These are phyloP conservation scores for Botrytis fabae DNA, from an alignment of 2,329 filamentous ascomycete genomes.

Conservation along the genomic window DNA sequence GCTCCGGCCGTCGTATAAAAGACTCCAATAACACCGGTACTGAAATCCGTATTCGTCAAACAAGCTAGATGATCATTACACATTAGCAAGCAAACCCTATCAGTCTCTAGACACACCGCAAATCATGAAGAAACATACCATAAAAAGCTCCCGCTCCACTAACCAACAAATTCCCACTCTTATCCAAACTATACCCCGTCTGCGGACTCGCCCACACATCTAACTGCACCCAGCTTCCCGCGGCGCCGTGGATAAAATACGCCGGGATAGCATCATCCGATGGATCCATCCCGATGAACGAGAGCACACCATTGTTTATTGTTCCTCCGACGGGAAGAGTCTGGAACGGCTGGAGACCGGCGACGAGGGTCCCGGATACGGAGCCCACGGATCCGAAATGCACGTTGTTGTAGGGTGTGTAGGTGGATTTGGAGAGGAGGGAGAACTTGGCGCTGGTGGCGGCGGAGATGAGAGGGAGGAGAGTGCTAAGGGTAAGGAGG, in stretches of 20 bases:
- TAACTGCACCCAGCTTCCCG: neutral
- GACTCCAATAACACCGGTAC: neutral
- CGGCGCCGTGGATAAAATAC: neutral
- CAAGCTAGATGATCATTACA: neutral
- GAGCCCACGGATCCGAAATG: neutral
- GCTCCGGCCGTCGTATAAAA: conserved; percentile 10
- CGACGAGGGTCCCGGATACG: neutral
- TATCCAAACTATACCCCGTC: neutral
- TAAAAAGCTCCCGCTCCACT: conserved; percentile 1
- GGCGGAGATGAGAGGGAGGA: neutral
- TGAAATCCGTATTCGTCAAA: neutral
- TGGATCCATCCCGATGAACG: neutral
- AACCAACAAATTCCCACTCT: neutral
- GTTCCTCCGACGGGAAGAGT: conserved; percentile 2
- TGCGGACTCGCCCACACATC: conserved; percentile 11
- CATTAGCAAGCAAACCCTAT: neutral
- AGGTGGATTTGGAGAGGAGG: conserved; percentile 8
- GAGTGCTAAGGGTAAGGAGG: neutral
- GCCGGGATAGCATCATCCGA: neutral
- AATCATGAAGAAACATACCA: neutral
- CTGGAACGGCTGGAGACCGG: neutral
- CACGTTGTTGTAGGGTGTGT: conserved; percentile 1
- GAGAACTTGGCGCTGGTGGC: neutral
- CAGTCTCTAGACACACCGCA: neutral
- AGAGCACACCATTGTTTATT: neutral